phyloP scores from a whole-genome alignment of 768 basidiomycete genomes.

The Strobilomyces confusus region DNA sequence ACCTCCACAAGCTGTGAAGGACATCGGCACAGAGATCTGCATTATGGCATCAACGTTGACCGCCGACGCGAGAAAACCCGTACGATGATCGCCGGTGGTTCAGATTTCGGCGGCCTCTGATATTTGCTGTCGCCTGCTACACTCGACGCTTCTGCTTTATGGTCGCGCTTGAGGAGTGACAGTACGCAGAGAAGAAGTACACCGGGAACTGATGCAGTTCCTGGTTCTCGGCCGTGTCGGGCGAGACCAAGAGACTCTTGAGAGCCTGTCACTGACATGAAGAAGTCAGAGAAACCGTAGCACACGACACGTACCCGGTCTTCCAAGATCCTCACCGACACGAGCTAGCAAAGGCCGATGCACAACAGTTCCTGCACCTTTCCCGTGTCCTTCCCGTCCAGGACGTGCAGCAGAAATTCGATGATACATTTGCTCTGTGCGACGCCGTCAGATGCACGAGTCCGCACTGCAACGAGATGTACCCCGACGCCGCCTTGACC shows the following conservation, averaged over 20 bases:
- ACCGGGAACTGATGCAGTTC: slow-evolving; percentile 82
- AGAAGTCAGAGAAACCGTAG: too few relatives aligned
- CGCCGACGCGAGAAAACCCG: too few relatives aligned
- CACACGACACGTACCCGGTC: slow-evolving; percentile 46
- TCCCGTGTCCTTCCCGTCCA: slow-evolving; percentile 52
- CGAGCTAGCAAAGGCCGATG: slow-evolving; percentile 81
- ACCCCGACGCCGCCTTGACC: slow-evolving; percentile 38
- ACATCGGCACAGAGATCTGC: slow-evolving; percentile 70
- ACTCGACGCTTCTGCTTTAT: slow-evolving; percentile 40
- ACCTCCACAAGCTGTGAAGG: slow-evolving; percentile 54
- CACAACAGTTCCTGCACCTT: slow-evolving; percentile 70
- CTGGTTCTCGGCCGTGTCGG: too few relatives aligned
- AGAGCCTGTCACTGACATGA: slow-evolving; percentile 35
- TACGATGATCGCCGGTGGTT: too few relatives aligned
- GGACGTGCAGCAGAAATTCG: slow-evolving; percentile 57
- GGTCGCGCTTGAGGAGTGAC: slow-evolving; percentile 72
- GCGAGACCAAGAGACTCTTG: slow-evolving; percentile 53
- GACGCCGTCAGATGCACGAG: background rate
- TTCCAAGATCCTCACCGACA: slow-evolving; percentile 71
- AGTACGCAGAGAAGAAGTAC: slow-evolving; percentile 84
- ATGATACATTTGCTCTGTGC: slow-evolving; percentile 53
- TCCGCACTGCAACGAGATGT: slow-evolving; percentile 1
- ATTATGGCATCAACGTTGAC: too few relatives aligned
- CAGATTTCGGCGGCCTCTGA: too few relatives aligned
- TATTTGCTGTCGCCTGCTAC: too few relatives aligned